phyloP scores from a whole-genome alignment of 73 alveolate species.

The Urostyla sp. region DNA sequence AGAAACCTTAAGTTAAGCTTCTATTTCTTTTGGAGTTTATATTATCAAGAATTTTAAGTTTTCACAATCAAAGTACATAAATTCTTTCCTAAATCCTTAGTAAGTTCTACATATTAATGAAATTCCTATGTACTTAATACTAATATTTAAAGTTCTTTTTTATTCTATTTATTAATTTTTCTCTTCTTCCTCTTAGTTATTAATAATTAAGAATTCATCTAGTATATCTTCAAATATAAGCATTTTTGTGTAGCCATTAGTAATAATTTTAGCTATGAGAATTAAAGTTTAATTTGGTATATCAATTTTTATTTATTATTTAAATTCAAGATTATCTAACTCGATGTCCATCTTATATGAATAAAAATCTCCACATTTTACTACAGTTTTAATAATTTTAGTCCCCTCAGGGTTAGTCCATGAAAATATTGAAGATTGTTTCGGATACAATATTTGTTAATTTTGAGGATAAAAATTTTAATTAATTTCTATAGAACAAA shows the following conservation, averaged over 20 bases:
- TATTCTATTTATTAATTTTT: neutral
- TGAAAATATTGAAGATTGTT: neutral
- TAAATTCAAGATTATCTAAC: constrained; percentile 41
- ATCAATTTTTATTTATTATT: neutral
- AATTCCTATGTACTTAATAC: neutral
- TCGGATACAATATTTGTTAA: neutral
- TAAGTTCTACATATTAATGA: constrained; percentile 25
- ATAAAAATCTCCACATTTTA: too few relatives aligned
- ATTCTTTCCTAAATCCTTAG: constrained; percentile 51
- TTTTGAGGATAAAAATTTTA: constrained; percentile 44
- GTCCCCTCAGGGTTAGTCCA: constrained; percentile 55
- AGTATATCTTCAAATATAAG: constrained; percentile 18
- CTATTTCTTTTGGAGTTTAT: constrained; percentile 46
- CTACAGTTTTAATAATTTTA: too few relatives aligned
- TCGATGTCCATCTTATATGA: too few relatives aligned
- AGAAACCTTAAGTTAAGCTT: constrained; percentile 38
- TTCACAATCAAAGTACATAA: constrained; percentile 46
- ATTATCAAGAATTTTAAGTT: constrained; percentile 13
- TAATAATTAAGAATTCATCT: neutral
- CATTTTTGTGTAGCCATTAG: constrained; percentile 48
- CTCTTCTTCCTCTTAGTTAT: constrained; percentile 27
- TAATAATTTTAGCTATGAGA: neutral
- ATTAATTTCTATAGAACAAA: neutral
- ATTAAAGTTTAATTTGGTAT: neutral
- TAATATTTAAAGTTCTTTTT: neutral